These are phyloP conservation scores for Irpex lacteus DNA, from an alignment of 1,284 basidiomycete genomes.

Conservation along the genomic window DNA sequence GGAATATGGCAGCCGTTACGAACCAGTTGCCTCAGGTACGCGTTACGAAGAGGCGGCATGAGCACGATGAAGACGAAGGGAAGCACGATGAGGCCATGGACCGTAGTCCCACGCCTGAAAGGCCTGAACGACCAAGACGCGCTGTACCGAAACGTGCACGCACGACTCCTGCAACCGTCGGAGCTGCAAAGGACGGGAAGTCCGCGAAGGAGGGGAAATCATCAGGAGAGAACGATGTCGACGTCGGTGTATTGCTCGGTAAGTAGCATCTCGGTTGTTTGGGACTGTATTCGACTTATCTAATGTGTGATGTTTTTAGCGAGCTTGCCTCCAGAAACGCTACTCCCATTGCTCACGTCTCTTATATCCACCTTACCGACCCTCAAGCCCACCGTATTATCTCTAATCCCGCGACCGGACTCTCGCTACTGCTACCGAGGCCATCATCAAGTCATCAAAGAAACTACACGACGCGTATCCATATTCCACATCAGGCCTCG, in stretches of 20 bases:
- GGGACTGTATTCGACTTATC: not conserved
- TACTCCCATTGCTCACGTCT: conserved; percentile 67
- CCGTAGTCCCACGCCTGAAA: conserved; percentile 76
- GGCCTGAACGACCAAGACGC: conserved; percentile 70
- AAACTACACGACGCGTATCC: conserved; percentile 78
- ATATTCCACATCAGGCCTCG: conserved; percentile 56
- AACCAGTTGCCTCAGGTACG: conserved; percentile 37
- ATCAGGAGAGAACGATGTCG: conserved; percentile 54
- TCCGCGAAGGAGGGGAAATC: conserved; percentile 45
- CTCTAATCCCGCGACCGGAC: conserved; percentile 76
- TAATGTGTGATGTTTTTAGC: conserved; percentile 37
- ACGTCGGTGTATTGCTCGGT: conserved; percentile 80
- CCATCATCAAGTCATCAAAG: conserved; percentile 63
- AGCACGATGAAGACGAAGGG: conserved; percentile 54
- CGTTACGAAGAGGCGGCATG: conserved; percentile 59
- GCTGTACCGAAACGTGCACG: conserved; percentile 65
- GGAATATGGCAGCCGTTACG: conserved; percentile 18
- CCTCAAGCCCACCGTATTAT: conserved; percentile 64
- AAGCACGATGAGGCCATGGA: conserved; percentile 71
- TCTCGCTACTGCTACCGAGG: conserved; percentile 66
- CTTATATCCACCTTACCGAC: conserved; percentile 63
- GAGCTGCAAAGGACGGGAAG: conserved; percentile 22
- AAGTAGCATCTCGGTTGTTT: conserved; percentile 25
- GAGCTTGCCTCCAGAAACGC: conserved; percentile 68
- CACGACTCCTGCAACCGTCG: conserved; percentile 33